Conservation (phyloP, 1,284 basidiomycete species). For the Austroboletus rostrupii region DNA sequence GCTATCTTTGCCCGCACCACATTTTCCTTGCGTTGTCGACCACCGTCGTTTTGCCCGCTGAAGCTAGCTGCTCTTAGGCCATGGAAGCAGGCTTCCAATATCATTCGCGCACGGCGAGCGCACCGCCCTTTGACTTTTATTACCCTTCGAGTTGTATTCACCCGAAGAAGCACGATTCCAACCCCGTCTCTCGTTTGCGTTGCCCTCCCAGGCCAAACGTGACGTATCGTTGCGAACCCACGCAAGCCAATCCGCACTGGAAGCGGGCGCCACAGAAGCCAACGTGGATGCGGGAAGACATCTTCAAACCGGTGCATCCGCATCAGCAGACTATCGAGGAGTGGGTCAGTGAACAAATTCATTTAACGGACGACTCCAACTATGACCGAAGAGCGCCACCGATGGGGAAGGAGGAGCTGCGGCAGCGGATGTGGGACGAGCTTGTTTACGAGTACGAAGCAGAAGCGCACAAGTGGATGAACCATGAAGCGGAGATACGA, state of each 20-base stretch:
- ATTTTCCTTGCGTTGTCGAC: constrained; percentile 10
- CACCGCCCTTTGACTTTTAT: constrained; percentile 17
- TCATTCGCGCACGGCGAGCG: constrained; percentile 22
- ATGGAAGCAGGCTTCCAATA: constrained; percentile 31
- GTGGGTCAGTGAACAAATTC: constrained; percentile 56
- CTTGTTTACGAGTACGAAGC: constrained; percentile 45
- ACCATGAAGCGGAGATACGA: constrained; percentile 43
- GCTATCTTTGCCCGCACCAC: constrained; percentile 17
- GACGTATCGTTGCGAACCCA: constrained; percentile 21
- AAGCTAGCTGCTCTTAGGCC: constrained; percentile 3
- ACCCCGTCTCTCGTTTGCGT: constrained; percentile 15
- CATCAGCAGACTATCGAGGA: constrained; percentile 46
- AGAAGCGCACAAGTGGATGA: constrained; percentile 51
- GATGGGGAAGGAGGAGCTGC: constrained; percentile 27
- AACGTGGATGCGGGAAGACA: constrained; percentile 53
- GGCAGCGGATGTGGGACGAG: constrained; percentile 47
- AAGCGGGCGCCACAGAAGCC: constrained; percentile 46
- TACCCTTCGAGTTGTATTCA: constrained; percentile 14
- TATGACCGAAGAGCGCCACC: constrained; percentile 19
- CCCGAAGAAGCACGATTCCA: constrained; percentile 24
- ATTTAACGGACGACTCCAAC: constrained; percentile 31
- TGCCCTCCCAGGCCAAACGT: constrained; percentile 22
- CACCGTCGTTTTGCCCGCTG: constrained; percentile 1
- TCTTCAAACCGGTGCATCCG: constrained; percentile 37
- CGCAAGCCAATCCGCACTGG: constrained; percentile 29